These are phyloP conservation scores for Bassia scoparia DNA, from an alignment of 148 eudicot genomes.

Conservation along the genomic window DNA sequence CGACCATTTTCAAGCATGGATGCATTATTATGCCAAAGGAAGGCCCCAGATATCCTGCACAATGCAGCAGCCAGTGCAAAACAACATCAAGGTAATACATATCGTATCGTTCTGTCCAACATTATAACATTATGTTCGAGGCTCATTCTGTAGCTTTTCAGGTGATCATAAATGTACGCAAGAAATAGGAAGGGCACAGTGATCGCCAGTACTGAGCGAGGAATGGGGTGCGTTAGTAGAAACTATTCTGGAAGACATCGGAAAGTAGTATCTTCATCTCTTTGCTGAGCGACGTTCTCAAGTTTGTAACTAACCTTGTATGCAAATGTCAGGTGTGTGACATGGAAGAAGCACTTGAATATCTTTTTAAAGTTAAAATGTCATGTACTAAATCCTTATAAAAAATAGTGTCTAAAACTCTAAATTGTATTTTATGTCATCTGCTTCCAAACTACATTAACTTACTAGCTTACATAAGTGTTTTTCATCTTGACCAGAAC, in stretches of 20 bases:
- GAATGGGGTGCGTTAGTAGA: slow-evolving; percentile 96
- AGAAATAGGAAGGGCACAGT: slow-evolving; percentile 91
- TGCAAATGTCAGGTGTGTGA: slow-evolving; percentile 74
- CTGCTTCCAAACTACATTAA: not conserved
- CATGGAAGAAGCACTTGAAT: slow-evolving; percentile 89
- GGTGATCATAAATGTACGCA: slow-evolving; percentile 80
- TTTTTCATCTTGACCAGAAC: slow-evolving; percentile 43
- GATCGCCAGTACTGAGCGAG: slow-evolving; percentile 75
- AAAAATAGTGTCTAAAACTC: no score
- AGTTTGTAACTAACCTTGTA: no score
- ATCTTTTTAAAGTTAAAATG: slow-evolving; percentile 27
- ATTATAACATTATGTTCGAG: not conserved
- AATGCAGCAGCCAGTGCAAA: slow-evolving; percentile 60
- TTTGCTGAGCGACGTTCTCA: no score
- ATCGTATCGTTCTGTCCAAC: not conserved
- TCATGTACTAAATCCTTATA: not conserved
- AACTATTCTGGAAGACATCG: slow-evolving; percentile 65
- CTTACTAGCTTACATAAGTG: not conserved
- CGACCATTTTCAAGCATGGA: no score
- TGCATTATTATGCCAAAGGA: no score
- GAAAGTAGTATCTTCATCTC: slow-evolving; percentile 33
- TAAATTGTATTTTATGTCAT: not conserved
- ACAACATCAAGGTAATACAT: slow-evolving; percentile 71
- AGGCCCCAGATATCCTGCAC: slow-evolving; percentile 47
- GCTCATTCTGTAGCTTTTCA: slow-evolving; percentile 13